Conservation (phyloP, 78 protist genomes). For the Dictyostelium citrinum region DNA sequence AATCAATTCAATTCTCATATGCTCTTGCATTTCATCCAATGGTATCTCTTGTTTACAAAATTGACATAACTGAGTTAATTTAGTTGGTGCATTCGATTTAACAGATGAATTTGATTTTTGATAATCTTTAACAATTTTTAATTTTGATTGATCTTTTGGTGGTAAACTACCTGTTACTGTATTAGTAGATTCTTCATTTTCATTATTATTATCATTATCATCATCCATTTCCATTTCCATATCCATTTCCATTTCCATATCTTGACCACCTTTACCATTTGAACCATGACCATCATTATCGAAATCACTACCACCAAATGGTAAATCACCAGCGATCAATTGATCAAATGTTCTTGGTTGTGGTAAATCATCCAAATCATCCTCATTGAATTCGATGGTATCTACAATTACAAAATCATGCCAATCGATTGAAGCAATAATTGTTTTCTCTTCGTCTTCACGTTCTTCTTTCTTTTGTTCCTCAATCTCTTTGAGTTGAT, state of each 20-base stretch:
- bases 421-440: constrained; percentile 88
- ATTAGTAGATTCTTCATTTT: background rate
- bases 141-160: constrained; percentile 11
- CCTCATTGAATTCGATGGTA: constrained; percentile 86
- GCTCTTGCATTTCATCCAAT: constrained; percentile 87
- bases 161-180: background rate
- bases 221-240: constrained; percentile 57
- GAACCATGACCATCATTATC: background rate
- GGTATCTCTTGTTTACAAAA: constrained; percentile 79
- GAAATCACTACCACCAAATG: background rate
- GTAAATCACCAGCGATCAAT: background rate
- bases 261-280: background rate
- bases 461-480: constrained; percentile 74
- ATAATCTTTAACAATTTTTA: constrained; percentile 64
- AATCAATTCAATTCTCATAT: constrained; percentile 87
- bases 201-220: constrained; percentile 2
- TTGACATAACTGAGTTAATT: constrained; percentile 72
- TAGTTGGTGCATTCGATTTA: background rate
- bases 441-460: constrained; percentile 54
- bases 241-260: constrained; percentile 57
- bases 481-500: constrained; percentile 29
- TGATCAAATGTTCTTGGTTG: constrained; percentile 71
- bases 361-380: constrained; percentile 42
- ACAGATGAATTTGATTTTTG: background rate
- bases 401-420: constrained; percentile 92